phyloP scores from a whole-genome alignment of 1,139 yeast genomes.

The Debaryomyces subglobosus region DNA sequence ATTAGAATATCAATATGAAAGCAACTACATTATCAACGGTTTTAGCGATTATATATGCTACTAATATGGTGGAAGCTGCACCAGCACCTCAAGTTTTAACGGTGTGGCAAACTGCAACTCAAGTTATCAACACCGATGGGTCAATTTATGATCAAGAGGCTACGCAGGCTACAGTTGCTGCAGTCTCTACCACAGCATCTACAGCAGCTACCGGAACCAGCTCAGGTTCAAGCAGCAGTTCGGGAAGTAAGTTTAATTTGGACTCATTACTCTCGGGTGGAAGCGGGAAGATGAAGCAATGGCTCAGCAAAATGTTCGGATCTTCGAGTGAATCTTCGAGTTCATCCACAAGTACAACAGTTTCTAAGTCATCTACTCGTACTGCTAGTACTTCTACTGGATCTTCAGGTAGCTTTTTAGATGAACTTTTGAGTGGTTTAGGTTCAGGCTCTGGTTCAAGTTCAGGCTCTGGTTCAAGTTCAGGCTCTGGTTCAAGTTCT shows the following conservation, averaged over 20 bases:
- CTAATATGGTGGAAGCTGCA: constrained; percentile 19
- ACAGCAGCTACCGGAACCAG: constrained; percentile 7
- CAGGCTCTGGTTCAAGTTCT: constrained; percentile 4
- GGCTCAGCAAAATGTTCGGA: constrained; percentile 3
- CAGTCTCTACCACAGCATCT: constrained; percentile 10
- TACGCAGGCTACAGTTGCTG: constrained; percentile 8
- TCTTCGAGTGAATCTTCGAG: background rate
- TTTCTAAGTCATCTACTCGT: background rate
- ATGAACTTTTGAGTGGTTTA: constrained; percentile 6
- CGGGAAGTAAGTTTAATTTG: background rate
- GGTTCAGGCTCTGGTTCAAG: background rate
- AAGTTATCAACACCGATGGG: constrained; percentile 17
- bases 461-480: background rate
- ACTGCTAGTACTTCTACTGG: constrained; percentile 3
- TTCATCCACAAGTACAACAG: background rate
- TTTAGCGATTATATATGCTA: constrained; percentile 7
- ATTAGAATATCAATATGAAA: background rate
- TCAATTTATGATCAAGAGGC: constrained; percentile 18
- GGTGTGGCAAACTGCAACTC: constrained; percentile 29
- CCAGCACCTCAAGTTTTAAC: constrained; percentile 36
- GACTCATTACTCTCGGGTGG: constrained; percentile 2
- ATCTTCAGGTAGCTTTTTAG: background rate
- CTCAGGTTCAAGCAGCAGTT: constrained; percentile 14
- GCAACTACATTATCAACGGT: constrained; percentile 4
- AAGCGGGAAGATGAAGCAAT: constrained; percentile 12